A percentile compares a stretch with the other conserved stretches of the same genome.
Conservation (phyloP, 2,329 filamentous ascomycete genomes). For the Spiromastix sp. region DNA sequence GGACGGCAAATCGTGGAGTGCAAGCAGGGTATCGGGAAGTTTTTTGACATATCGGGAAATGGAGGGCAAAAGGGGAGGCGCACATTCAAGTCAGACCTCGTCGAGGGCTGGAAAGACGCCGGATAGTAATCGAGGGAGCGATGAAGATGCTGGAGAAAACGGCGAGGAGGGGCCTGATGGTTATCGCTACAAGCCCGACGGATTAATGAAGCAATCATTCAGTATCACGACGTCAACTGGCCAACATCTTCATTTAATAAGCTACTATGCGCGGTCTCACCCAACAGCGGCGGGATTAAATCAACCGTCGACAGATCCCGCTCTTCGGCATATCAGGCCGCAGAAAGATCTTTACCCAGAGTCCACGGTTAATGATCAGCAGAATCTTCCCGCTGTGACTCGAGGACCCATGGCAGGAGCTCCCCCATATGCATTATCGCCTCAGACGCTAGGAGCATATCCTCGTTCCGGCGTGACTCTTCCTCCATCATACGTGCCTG, state of each 20-base stretch:
- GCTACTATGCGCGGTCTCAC: constrained; percentile 81
- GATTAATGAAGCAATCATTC: constrained; percentile 98
- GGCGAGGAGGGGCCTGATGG: constrained; percentile 69
- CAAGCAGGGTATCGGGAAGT: constrained; percentile 91
- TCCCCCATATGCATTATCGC: constrained; percentile 42
- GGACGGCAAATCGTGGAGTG: constrained; percentile 98
- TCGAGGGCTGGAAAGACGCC: constrained; percentile 63
- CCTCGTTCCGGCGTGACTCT: constrained; percentile 33
- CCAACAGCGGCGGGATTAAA: constrained; percentile 61
- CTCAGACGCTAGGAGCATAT: constrained; percentile 46
- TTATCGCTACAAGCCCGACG: constrained; percentile 90
- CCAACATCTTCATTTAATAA: constrained; percentile 93
- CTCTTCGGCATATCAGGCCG: constrained; percentile 71
- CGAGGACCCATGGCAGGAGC: constrained; percentile 57
- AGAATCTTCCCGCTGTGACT: constrained; percentile 69
- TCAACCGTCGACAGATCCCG: constrained; percentile 71
- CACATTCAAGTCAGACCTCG: constrained; percentile 49
- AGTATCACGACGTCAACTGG: constrained; percentile 88
- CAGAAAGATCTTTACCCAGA: constrained; percentile 96
- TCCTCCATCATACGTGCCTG: constrained; percentile 28
- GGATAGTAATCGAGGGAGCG: constrained; percentile 68
- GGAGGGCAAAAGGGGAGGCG: constrained; percentile 91
- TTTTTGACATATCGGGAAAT: constrained; percentile 97
- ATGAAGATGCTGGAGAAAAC: constrained; percentile 65
- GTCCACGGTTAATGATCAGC: constrained; percentile 78